These are phyloP conservation scores for Aspergillus texensis DNA, from an alignment of 2,329 filamentous ascomycete species.

Conservation along the genomic window DNA sequence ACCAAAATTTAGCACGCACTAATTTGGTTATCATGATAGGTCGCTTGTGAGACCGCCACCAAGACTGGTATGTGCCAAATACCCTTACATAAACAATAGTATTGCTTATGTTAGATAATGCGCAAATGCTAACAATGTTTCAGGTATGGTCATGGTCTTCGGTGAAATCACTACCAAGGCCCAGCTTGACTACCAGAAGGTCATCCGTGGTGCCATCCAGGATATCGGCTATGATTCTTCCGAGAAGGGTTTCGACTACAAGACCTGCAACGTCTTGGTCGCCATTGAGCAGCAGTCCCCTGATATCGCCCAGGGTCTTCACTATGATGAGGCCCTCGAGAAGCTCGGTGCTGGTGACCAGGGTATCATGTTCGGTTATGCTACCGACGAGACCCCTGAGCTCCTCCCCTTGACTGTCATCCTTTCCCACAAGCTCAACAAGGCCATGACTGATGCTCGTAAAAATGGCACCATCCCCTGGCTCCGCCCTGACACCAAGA, in stretches of 20 bases:
- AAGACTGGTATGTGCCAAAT: slow-evolving; percentile 77
- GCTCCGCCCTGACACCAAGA: slow-evolving; percentile 99
- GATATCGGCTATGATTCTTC: slow-evolving; percentile 98
- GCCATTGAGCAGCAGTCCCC: slow-evolving; percentile 99
- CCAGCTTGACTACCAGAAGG: slow-evolving; percentile 94
- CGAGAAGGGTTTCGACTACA: slow-evolving; percentile 99
- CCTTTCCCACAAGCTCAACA: slow-evolving; percentile 95
- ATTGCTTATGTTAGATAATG: background rate
- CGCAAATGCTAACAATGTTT: slow-evolving; percentile 11
- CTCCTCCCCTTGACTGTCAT: slow-evolving; percentile 91
- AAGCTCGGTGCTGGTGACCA: slow-evolving; percentile 98
- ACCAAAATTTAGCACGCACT: slow-evolving; percentile 7
- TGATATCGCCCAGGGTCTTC: slow-evolving; percentile 97
- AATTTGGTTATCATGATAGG: slow-evolving; percentile 38
- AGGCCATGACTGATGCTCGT: slow-evolving; percentile 87
- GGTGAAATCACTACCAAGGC: slow-evolving; percentile 99
- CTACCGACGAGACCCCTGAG: slow-evolving; percentile 98
- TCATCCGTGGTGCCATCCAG: slow-evolving; percentile 93
- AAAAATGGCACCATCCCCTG: slow-evolving; percentile 85
- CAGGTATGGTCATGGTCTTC: slow-evolving; percentile 92
- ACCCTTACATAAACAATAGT: background rate
- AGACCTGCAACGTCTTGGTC: slow-evolving; percentile 97
- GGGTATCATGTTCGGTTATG: slow-evolving; percentile 99
- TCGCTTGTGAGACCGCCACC: slow-evolving; percentile 98
- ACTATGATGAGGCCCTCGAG: slow-evolving; percentile 97